Evolutionary conservation across 441 rosid genomes (phyloP).

Genomic region (Erodium texanum): DNA sequence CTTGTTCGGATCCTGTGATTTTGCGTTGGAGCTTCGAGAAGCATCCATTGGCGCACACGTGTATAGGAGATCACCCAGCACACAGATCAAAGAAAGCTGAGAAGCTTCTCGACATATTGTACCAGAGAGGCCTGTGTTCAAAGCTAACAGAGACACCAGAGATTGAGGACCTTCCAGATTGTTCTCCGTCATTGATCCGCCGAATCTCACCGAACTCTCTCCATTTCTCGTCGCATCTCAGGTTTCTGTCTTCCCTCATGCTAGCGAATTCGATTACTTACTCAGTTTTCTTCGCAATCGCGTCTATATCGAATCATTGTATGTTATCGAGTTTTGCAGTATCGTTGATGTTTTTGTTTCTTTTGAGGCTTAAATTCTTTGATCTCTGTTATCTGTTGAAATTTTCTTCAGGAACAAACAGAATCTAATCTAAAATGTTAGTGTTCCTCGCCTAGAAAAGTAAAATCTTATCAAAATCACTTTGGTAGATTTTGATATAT

Average conservation of each 20-base stretch:
- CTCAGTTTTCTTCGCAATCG: no score
- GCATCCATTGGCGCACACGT: not conserved
- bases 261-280: not conserved
- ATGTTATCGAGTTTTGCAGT: no score
- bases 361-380: no score
- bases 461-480: no score
- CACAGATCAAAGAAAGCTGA: not conserved
- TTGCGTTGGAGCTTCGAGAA: not conserved
- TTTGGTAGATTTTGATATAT: not conserved
- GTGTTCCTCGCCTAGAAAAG: no score
- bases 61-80: no score
- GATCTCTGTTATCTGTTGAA: no score
- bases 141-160: not conserved
- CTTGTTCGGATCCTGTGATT: no score
- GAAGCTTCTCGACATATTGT: not conserved
- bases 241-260: not conserved
- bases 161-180: not conserved
- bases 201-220: no score
- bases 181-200: not conserved
- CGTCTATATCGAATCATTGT: no score
- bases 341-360: not conserved
- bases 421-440: no score
- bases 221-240: not conserved
- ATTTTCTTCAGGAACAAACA: no score
- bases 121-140: not conserved